phyloP scores from a whole-genome alignment of 2,329 filamentous ascomycete species.

The Apiospora phragmitis region DNA sequence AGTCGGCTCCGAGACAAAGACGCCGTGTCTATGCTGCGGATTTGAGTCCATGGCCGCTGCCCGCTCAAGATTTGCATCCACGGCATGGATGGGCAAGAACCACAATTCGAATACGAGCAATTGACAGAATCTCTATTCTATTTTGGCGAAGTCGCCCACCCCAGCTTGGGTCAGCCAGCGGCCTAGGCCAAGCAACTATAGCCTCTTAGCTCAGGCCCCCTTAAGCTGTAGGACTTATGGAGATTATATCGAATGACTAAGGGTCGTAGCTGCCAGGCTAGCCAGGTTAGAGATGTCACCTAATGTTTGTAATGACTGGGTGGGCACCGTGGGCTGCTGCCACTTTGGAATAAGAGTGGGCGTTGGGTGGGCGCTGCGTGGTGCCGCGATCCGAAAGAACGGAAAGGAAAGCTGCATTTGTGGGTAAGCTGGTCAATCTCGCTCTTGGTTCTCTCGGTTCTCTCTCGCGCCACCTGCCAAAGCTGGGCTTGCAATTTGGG shows the following conservation, averaged over 20 bases:
- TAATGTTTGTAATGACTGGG: background rate
- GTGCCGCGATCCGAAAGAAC: conserved; percentile 4
- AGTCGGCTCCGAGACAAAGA: too few relatives aligned
- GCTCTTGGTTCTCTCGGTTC: background rate
- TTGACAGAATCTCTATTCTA: background rate
- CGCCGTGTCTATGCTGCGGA: background rate
- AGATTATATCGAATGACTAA: background rate
- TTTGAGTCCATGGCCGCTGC: background rate
- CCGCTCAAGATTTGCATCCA: background rate
- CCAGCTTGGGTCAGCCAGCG: background rate
- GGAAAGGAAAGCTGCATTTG: background rate
- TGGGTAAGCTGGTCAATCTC: background rate
- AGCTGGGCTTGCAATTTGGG: background rate
- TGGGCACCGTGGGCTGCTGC: too few relatives aligned
- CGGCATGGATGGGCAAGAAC: background rate
- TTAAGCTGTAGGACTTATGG: background rate
- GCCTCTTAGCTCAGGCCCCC: background rate
- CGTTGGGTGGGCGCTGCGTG: background rate
- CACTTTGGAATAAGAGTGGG: background rate
- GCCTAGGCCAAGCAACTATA: background rate
- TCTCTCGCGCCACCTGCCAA: background rate
- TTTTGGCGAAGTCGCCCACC: background rate
- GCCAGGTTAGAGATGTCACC: background rate
- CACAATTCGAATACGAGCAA: background rate
- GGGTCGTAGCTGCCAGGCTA: background rate